Conservation (phyloP, 2,329 filamentous ascomycete species). For the Fusarium annulatum region DNA sequence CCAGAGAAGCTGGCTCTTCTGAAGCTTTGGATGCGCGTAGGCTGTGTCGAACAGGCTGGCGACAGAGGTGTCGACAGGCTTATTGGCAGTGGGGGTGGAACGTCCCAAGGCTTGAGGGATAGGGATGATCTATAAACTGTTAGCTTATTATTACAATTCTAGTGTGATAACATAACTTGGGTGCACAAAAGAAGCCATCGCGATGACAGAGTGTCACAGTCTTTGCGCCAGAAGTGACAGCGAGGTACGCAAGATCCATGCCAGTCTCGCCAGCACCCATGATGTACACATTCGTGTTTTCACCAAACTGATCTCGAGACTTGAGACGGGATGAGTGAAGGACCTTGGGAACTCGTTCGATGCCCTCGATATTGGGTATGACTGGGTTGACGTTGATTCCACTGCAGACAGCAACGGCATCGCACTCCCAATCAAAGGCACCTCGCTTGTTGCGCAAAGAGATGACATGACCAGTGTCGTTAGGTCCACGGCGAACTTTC, state of each 20-base stretch:
- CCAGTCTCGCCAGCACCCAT: conserved; percentile 59
- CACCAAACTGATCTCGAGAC: conserved; percentile 54
- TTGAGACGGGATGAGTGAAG: conserved; percentile 59
- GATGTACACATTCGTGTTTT: conserved; percentile 54
- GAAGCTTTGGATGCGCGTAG: conserved; percentile 60
- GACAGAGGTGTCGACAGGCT: conserved; percentile 59
- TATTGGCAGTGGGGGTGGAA: conserved; percentile 45
- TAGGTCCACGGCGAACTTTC: conserved; percentile 35
- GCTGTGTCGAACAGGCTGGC: conserved; percentile 64
- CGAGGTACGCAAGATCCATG: conserved; percentile 58
- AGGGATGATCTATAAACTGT: conserved; percentile 41
- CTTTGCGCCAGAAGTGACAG: conserved; percentile 55
- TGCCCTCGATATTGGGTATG: conserved; percentile 53
- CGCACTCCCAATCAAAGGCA: conserved; percentile 50
- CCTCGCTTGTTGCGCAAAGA: conserved; percentile 10
- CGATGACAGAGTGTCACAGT: conserved; percentile 58
- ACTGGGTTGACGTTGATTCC: conserved; percentile 57
- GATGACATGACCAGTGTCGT: conserved; percentile 23
- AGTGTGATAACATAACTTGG: conserved; percentile 49
- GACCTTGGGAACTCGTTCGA: conserved; percentile 50
- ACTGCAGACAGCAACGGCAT: conserved; percentile 59
- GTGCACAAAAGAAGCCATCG: conserved; percentile 58
- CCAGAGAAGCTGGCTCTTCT: conserved; percentile 57
- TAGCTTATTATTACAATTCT: accelerated
- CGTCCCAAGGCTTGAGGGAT: conserved; percentile 28